Evolutionary conservation across 306 rosid genomes (phyloP).

Genomic region (Fragaria vesca): DNA sequence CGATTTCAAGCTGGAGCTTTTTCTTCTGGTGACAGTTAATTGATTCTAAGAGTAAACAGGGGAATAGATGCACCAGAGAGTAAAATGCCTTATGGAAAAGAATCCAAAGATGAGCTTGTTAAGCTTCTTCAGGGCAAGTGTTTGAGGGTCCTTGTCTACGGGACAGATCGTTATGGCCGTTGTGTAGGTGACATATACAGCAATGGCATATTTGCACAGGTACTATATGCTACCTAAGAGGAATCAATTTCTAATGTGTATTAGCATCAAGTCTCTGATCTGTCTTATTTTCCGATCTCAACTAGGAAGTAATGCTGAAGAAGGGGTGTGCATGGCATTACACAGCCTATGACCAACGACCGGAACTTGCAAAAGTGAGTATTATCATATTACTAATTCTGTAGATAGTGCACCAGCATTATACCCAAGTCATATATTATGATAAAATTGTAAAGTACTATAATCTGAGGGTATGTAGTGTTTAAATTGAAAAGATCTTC

Average conservation of each 20-base stretch:
- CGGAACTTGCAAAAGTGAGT: conserved; percentile 61
- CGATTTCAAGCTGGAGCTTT: background rate
- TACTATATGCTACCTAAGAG: conserved; percentile 21
- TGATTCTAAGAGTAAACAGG: conserved; percentile 39
- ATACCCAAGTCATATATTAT: background rate
- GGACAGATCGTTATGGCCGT: conserved; percentile 83
- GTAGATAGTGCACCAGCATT: background rate
- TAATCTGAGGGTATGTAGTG: background rate
- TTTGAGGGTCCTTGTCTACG: conserved; percentile 72
- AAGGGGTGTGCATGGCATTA: conserved; percentile 94
- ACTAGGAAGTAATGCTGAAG: conserved; percentile 86
- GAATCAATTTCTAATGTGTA: background rate
- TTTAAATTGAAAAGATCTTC: background rate
- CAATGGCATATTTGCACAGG: conserved; percentile 76
- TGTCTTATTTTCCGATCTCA: conserved; percentile 14
- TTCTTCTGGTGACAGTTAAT: background rate
- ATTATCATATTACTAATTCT: background rate
- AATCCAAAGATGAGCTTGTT: conserved; percentile 64
- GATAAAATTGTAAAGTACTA: background rate
- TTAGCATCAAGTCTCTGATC: background rate
- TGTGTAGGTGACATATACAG: conserved; percentile 70
- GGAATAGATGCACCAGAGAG: conserved; percentile 95
- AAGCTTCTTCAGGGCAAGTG: conserved; percentile 67
- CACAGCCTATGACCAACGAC: conserved; percentile 68
- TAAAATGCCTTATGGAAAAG: conserved; percentile 77